Conservation (phyloP, 1,139 yeast species). For the Nakaseomyces nivariensis region DNA sequence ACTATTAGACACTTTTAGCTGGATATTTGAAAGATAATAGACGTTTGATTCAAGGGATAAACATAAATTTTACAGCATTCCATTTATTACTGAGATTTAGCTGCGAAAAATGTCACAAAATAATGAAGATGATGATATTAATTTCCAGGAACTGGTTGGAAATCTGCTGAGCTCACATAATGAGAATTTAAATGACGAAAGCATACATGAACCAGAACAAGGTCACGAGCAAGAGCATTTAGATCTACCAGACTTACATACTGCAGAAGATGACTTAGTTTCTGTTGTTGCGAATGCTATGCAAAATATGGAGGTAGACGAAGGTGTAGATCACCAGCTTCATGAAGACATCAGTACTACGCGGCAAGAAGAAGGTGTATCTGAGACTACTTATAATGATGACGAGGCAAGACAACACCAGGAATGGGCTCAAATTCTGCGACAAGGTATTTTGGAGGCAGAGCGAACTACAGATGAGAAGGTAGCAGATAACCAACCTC, state of each 20-base stretch:
- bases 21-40: no score
- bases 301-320: slow-evolving; percentile 15
- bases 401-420: slow-evolving; percentile 14
- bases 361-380: background rate
- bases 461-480: slow-evolving; percentile 1
- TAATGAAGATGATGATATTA: slow-evolving; percentile 22
- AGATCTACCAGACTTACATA: slow-evolving; percentile 15
- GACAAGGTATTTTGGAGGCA: slow-evolving; percentile 22
- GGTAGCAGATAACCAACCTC: slow-evolving; percentile 6
- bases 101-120: slow-evolving; percentile 3
- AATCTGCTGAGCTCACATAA: slow-evolving; percentile 23
- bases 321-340: slow-evolving; percentile 3
- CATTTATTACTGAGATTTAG: no score
- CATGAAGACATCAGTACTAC: slow-evolving; percentile 5
- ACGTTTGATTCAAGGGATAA: no score
- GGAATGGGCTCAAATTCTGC: slow-evolving; percentile 26
- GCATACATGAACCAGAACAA: slow-evolving; percentile 5
- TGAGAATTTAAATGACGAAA: slow-evolving; percentile 7
- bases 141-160: slow-evolving; percentile 27
- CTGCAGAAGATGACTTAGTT: slow-evolving; percentile 17
- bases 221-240: slow-evolving; percentile 7
- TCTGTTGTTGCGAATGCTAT: slow-evolving; percentile 28
- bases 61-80: no score
- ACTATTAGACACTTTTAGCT: no score
- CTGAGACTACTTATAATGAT: slow-evolving; percentile 3